Conservation (phyloP, 75 land plant species). For the Selaginella moellendorffii region DNA sequence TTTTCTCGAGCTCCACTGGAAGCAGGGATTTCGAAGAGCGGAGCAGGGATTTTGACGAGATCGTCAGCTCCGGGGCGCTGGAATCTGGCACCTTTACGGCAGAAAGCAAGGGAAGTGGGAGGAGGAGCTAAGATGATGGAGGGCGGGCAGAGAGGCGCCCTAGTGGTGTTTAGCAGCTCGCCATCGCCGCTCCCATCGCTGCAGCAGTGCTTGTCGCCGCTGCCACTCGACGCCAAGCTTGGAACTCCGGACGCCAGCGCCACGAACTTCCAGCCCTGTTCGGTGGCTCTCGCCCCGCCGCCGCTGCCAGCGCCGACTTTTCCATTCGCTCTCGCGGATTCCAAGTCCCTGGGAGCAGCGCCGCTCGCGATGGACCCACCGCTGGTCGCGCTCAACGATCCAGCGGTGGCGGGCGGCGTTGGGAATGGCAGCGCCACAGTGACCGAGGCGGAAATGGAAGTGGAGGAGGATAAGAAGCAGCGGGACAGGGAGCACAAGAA, state of each 20-base stretch:
- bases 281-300: not conserved
- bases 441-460: not conserved
- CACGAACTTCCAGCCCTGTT: not conserved
- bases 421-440: not conserved
- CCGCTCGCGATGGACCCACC: not conserved
- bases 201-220: no score
- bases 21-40: no score
- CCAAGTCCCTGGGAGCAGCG: not conserved
- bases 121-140: no score
- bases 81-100: no score
- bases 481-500: constrained; percentile 25
- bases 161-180: no score
- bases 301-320: not conserved
- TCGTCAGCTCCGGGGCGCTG: no score
- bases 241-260: not conserved
- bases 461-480: constrained; percentile 26
- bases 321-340: not conserved
- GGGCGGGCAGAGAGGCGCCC: no score
- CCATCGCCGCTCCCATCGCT: no score
- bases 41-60: no score
- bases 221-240: no score
- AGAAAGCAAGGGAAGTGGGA: no score
- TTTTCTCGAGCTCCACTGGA: no score
- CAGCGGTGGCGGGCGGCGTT: not conserved
- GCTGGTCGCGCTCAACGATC: not conserved